Percentiles rank a stretch among this genome's conserved stretches.
phyloP scores from a whole-genome alignment of 768 basidiomycete genomes.

The Lanmaoa pseudosensibilis region DNA sequence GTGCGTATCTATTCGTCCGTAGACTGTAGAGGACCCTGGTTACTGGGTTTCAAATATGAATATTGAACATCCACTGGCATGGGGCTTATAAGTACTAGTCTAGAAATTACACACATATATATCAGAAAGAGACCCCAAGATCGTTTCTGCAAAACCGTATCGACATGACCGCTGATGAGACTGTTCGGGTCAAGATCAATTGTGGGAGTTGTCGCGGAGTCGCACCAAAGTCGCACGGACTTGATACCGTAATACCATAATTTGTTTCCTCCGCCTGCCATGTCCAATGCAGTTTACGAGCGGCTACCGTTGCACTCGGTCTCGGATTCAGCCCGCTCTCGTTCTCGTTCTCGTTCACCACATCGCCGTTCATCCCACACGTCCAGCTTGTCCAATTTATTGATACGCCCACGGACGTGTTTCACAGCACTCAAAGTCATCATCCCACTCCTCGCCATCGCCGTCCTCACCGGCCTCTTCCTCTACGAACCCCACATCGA shows the following conservation, averaged over 20 bases:
- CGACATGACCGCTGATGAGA: not conserved
- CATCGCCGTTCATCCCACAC: slow-evolving; percentile 27
- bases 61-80: not conserved
- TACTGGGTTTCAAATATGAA: not conserved
- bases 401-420: slow-evolving; percentile 38
- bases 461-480: slow-evolving; percentile 50
- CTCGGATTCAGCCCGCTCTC: slow-evolving; percentile 30
- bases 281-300: slow-evolving; percentile 46
- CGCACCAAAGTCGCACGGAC: not conserved
- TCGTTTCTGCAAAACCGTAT: not conserved
- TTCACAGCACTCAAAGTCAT: slow-evolving; percentile 44
- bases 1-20: not conserved
- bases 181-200: no score
- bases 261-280: slow-evolving; percentile 6
- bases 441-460: slow-evolving; percentile 37
- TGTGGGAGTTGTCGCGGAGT: not conserved
- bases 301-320: slow-evolving; percentile 51
- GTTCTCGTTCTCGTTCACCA: slow-evolving; percentile 25
- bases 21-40: not conserved
- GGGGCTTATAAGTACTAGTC: not conserved
- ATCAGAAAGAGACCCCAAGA: not conserved
- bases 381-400: slow-evolving; percentile 24
- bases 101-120: not conserved
- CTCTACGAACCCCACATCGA: slow-evolving; percentile 86
- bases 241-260: not conserved